Evolutionary conservation across 108 stramenopile species (phyloP).

Genomic region (Fragilaria crotonensis): DNA sequence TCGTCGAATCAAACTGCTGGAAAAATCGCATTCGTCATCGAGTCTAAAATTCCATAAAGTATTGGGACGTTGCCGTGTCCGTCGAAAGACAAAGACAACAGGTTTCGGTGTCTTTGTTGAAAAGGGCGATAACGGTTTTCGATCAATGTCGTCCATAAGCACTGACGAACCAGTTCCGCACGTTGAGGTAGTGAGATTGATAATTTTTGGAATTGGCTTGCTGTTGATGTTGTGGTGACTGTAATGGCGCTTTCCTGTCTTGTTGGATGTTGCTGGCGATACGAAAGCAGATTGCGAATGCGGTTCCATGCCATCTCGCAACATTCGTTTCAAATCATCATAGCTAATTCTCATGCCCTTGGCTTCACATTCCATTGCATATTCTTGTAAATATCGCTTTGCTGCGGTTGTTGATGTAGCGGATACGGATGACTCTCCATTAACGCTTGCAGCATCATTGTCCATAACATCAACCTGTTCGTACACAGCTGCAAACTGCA

Average conservation of each 20-base stretch:
- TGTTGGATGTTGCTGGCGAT: no score
- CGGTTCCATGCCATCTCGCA: conserved; percentile 20
- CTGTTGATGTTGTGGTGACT: no score
- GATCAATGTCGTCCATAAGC: neutral
- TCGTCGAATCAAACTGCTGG: conserved; percentile 42
- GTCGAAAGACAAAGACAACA: conserved; percentile 67
- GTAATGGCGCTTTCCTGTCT: no score
- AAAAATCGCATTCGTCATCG: conserved; percentile 88
- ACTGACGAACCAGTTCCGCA: neutral
- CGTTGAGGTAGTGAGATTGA: neutral
- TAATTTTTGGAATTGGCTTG: no score
- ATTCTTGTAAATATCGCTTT: no score
- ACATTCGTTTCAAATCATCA: conserved; percentile 40
- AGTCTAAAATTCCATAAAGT: conserved; percentile 56
- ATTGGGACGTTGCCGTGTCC: conserved; percentile 50
- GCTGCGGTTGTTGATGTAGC: conserved; percentile 15
- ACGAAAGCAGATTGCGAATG: neutral
- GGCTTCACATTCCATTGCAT: conserved; percentile 62
- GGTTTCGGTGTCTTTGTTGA: conserved; percentile 10
- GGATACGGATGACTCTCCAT: neutral
- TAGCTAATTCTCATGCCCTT: conserved; percentile 62
- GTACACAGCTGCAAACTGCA: conserved; percentile 73
- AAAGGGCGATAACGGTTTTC: conserved; percentile 16
- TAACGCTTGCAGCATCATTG: neutral
- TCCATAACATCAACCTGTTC: conserved; percentile 14